Evolutionary conservation across 2,329 filamentous ascomycete genomes (phyloP).

Genomic region (Monilinia polystroma): DNA sequence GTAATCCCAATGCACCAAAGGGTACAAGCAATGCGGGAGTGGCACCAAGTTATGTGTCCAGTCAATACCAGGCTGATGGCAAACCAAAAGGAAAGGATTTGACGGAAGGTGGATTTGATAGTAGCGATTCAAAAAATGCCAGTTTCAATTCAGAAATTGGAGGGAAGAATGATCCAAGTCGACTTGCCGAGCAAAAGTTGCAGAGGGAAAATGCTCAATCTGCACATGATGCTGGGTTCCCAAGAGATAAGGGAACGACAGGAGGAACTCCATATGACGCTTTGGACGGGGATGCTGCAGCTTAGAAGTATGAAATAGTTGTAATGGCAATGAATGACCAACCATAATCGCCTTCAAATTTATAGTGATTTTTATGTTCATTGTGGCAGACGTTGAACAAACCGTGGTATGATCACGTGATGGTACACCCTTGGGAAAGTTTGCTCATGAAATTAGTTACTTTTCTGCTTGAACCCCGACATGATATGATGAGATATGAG

Average conservation of each 20-base stretch:
- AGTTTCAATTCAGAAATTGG: conserved; percentile 46
- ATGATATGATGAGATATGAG: not conserved
- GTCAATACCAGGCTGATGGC: conserved; percentile 28
- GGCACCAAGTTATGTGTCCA: conserved; percentile 37
- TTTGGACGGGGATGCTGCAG: conserved; percentile 12
- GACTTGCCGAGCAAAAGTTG: conserved; percentile 48
- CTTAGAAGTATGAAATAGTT: not conserved
- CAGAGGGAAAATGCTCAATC: conserved; percentile 33
- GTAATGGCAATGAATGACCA: not conserved
- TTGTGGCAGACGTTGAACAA: not conserved
- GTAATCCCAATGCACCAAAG: conserved; percentile 17
- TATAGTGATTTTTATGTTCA: not conserved
- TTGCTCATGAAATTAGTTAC: not conserved
- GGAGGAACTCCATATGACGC: conserved; percentile 18
- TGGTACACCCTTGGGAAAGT: not conserved
- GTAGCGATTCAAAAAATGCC: conserved; percentile 36
- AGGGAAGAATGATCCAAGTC: conserved; percentile 49
- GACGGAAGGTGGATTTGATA: conserved; percentile 37
- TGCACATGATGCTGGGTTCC: conserved; percentile 28
- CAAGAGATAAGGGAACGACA: conserved; percentile 29
- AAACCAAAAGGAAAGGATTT: conserved; percentile 38
- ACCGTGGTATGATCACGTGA: not conserved
- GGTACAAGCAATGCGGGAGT: conserved; percentile 27
- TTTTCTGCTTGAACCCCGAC: not conserved
- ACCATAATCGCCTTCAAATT: not conserved